A percentile compares a stretch with the other conserved stretches of the same genome.
Evolutionary conservation across 305 asterid species (phyloP).

Genomic region (Solanum hybrid): DNA sequence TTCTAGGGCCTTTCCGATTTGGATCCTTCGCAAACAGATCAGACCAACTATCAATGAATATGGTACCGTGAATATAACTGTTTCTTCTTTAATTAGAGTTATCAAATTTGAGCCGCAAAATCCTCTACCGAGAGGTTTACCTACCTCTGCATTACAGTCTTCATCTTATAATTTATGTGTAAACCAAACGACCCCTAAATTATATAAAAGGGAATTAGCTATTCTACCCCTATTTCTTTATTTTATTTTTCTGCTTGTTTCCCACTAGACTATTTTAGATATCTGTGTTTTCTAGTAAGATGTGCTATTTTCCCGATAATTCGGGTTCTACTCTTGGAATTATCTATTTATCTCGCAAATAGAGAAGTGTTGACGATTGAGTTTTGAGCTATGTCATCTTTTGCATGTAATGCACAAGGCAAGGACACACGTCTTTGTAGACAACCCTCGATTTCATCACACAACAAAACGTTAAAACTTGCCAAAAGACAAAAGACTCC

Average conservation of each 20-base stretch:
- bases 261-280: background rate
- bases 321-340: background rate
- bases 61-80: fast-evolving
- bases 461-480: background rate
- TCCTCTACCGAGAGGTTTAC: background rate
- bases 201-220: background rate
- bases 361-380: background rate
- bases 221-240: background rate
- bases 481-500: background rate
- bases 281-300: background rate
- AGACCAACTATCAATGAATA: background rate
- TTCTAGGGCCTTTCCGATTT: background rate
- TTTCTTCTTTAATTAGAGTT: no score
- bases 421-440: background rate
- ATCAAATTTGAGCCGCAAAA: background rate
- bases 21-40: background rate
- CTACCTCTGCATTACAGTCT: background rate
- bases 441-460: background rate
- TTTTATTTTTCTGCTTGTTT: background rate
- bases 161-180: background rate
- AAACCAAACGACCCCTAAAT: background rate
- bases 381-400: background rate
- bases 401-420: background rate
- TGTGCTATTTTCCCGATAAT: background rate
- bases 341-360: background rate